These are phyloP conservation scores for Fraxinus sp. DNA, from an alignment of 305 asterid genomes.

Conservation along the genomic window DNA sequence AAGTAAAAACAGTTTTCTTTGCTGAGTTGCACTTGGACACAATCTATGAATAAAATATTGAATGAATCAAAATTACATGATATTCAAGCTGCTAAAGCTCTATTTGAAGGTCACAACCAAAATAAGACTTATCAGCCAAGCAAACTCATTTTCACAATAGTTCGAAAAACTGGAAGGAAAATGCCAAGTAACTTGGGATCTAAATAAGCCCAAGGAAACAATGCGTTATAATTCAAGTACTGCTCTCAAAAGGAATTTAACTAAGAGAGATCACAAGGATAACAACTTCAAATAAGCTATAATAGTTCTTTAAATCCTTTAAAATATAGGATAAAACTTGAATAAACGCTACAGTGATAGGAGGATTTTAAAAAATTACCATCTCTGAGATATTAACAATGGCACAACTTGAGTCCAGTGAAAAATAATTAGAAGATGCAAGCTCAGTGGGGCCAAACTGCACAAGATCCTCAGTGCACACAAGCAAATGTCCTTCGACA, in stretches of 20 bases:
- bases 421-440: constrained; percentile 32
- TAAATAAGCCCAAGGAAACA: background rate
- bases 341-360: background rate
- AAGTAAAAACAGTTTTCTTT: background rate
- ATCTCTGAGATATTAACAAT: constrained; percentile 38
- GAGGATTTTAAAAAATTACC: constrained; percentile 32
- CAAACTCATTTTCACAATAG: background rate
- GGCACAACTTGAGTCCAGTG: constrained; percentile 40
- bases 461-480: constrained; percentile 47
- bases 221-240: background rate
- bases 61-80: background rate
- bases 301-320: background rate
- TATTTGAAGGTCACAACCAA: background rate
- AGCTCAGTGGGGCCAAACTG: constrained; percentile 33
- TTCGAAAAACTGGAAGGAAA: background rate
- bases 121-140: background rate
- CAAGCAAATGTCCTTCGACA: constrained; percentile 41
- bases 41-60: background rate
- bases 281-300: constrained; percentile 10
- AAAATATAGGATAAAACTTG: background rate
- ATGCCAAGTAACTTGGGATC: background rate
- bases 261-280: constrained; percentile 10
- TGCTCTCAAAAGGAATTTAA: constrained; percentile 4
- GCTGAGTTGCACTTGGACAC: background rate
- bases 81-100: background rate